Percentiles rank a stretch among this genome's conserved stretches.
These are phyloP conservation scores for Eucalyptus erythrocorys DNA, from an alignment of 345 rosid genomes.

Conservation along the genomic window DNA sequence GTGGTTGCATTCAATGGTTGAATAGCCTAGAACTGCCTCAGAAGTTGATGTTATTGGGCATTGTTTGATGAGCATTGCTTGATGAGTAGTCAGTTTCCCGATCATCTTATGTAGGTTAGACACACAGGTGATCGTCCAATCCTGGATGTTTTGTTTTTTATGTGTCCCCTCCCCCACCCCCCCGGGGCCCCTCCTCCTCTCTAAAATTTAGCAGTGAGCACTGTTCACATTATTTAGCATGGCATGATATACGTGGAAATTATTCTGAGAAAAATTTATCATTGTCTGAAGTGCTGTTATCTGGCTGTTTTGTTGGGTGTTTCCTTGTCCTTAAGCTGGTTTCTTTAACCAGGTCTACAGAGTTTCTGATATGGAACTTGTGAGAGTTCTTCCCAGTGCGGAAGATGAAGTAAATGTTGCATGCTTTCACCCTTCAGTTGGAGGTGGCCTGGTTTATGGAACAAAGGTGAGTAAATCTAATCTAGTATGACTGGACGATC, in stretches of 20 bases:
- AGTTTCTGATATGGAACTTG: slow-evolving; percentile 84
- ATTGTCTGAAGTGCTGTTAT: not conserved
- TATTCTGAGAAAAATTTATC: not conserved
- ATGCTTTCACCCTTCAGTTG: slow-evolving; percentile 78
- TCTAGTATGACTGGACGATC: not conserved
- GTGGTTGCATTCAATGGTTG: not conserved
- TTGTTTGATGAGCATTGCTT: not conserved
- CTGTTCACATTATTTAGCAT: not conserved
- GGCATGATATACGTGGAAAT: not conserved
- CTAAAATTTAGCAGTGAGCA: not conserved
- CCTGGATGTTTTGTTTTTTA: not conserved
- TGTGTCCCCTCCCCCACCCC: not conserved
- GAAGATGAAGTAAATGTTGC: slow-evolving; percentile 93
- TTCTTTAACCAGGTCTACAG: slow-evolving; percentile 39
- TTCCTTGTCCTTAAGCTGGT: not conserved
- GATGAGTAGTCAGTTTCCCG: not conserved
- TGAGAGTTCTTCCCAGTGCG: slow-evolving; percentile 72
- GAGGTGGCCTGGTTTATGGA: slow-evolving; percentile 84
- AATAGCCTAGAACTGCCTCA: not conserved
- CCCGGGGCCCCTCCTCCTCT: not conserved
- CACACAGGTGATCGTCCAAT: not conserved
- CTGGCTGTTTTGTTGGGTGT: not conserved
- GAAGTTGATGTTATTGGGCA: not conserved
- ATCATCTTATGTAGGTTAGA: not conserved
- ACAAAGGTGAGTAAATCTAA: slow-evolving; percentile 37